Base-by-base conservation (phyloP, 805 yeast genomes). In the Cyberlindnera mississippiensis region DNA sequence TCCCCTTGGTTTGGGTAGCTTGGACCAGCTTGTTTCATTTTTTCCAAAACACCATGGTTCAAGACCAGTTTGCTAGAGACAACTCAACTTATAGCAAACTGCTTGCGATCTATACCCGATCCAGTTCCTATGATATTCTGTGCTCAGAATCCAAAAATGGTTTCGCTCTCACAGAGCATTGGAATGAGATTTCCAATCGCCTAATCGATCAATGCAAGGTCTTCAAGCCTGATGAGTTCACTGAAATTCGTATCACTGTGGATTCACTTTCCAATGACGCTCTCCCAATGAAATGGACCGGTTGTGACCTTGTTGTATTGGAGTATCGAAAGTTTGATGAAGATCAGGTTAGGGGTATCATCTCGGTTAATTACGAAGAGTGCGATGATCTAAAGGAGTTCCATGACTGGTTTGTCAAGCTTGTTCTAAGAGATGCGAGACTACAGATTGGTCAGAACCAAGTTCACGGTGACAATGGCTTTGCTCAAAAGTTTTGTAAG, bases 1-100 rank as follows among this genome's bases (percentile, higher is more conserved):
- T n/a, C n/a, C n/a, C n/a, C n/a, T n/a, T n/a, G n/a, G n/a, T n/a
- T n/a, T n/a, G n/a, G n/a, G n/a, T n/a, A n/a, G n/a, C n/a, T n/a
- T n/a, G n/a, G n/a, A n/a, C n/a, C n/a, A n/a, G n/a, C n/a, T n/a
- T n/a, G n/a, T n/a, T n/a, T n/a, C n/a, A n/a, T n/a, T n/a, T n/a
- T n/a, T n/a, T n/a, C n/a, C n/a, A n/a, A n/a, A n/a, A n/a, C 24
- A 20, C n/a, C 19, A 33, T 33, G 36, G 36, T 33, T 15, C 36
- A 33, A n/a, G 38, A 22, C 9, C 30, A 28, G 8, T 12, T 18
- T 8, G 6, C 11, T 27, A 38, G 43, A n/a, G 61, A 56, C 31
- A 50, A 53, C 41, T 69, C 73, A 2, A 66, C 71, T 1, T 68
- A 56, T 37, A 62, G 68, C 47, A 68, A 66, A 46, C 53, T 69